phyloP scores from a whole-genome alignment of 352 stramenopile genomes.

The Phytophthora citricola region DNA sequence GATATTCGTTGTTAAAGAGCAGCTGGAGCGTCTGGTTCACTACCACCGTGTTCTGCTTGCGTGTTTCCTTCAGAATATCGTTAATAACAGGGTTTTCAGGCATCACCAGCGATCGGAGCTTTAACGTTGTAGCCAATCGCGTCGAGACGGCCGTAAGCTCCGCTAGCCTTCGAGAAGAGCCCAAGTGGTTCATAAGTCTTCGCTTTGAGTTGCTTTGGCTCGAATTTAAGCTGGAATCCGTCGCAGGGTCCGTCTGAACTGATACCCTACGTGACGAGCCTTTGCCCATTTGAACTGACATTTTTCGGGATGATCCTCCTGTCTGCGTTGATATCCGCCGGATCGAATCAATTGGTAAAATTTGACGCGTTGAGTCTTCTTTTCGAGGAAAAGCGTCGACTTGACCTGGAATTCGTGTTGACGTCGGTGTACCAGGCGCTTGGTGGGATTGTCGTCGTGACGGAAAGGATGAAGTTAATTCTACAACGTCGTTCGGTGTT shows the following conservation, averaged over 20 bases:
- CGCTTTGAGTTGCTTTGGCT: slow-evolving; percentile 1
- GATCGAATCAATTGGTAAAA: slow-evolving; percentile 4
- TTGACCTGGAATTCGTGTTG: slow-evolving; percentile 13
- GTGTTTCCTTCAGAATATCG: slow-evolving; percentile 36
- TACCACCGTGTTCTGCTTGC: slow-evolving; percentile 42
- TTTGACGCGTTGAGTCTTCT: no score
- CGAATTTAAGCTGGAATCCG: not conserved
- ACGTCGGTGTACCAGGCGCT: slow-evolving; percentile 3
- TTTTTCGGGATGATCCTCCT: slow-evolving; percentile 10
- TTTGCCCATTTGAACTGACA: slow-evolving; percentile 1
- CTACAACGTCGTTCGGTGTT: slow-evolving; percentile 9
- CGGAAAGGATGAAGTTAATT: slow-evolving; percentile 4
- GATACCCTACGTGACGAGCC: slow-evolving; percentile 21
- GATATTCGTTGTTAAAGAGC: slow-evolving; percentile 55
- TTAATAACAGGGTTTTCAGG: slow-evolving; percentile 31
- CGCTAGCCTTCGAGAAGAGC: slow-evolving; percentile 24
- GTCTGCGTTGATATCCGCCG: slow-evolving; percentile 16
- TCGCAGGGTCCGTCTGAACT: slow-evolving; percentile 8
- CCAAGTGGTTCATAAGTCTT: slow-evolving; percentile 12
- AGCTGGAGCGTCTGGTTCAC: slow-evolving; percentile 48
- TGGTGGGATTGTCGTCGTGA: slow-evolving; percentile 24
- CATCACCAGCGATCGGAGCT: slow-evolving; percentile 21
- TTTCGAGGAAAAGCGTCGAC: slow-evolving; percentile 6
- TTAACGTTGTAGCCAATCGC: slow-evolving; percentile 20
- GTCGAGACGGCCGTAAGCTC: slow-evolving; percentile 24